These are phyloP conservation scores for Hevea brasiliensis DNA, from an alignment of 345 rosid genomes.

Conservation along the genomic window DNA sequence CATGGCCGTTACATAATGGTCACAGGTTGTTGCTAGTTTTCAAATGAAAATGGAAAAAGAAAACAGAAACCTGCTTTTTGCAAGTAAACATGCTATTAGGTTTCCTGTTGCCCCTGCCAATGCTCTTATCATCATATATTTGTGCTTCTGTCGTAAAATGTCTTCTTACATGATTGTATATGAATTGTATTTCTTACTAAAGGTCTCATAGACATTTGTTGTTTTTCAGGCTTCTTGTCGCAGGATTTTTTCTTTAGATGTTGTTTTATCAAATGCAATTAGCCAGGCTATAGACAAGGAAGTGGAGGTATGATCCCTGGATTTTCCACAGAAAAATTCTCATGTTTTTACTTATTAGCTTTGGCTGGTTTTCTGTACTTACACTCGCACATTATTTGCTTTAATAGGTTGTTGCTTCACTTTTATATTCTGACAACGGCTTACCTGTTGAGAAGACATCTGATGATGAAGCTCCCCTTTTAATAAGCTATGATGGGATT, in stretches of 20 bases:
- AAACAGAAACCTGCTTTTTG: neutral
- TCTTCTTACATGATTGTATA: neutral
- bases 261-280: conserved; percentile 61
- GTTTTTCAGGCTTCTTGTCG: conserved; percentile 60
- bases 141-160: neutral
- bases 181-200: neutral
- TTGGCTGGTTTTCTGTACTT: conserved; percentile 7
- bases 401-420: conserved; percentile 67
- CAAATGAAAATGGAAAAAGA: neutral
- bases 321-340: conserved; percentile 12
- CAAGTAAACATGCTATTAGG: neutral
- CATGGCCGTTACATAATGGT: no score
- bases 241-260: conserved; percentile 71
- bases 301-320: conserved; percentile 51
- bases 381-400: conserved; percentile 18
- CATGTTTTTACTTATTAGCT: neutral
- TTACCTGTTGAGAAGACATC: conserved; percentile 61
- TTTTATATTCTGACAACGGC: conserved; percentile 66
- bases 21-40: neutral
- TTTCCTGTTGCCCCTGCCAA: neutral
- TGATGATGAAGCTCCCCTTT: conserved; percentile 71
- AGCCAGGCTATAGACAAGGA: conserved; percentile 60
- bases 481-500: conserved; percentile 71
- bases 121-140: no score
- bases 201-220: conserved; percentile 1